phyloP scores from a whole-genome alignment of 1,284 basidiomycete genomes.

The Puccinia horiana region DNA sequence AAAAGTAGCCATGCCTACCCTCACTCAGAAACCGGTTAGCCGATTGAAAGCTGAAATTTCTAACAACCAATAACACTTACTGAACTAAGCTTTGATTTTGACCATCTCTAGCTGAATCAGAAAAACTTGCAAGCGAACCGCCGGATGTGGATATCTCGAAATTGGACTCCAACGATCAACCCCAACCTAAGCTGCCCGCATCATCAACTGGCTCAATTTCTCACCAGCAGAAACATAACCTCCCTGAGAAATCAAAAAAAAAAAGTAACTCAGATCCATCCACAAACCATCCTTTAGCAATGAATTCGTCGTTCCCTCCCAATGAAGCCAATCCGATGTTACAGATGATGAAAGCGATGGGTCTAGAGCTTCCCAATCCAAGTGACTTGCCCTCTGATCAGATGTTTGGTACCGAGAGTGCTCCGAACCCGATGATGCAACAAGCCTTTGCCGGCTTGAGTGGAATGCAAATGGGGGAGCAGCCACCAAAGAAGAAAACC shows the following conservation, averaged over 20 bases:
- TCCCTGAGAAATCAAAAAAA: not conserved
- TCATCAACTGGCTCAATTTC: conserved; percentile 16
- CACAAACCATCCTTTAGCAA: not conserved
- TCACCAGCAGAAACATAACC: not conserved
- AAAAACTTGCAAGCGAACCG: conserved; percentile 15
- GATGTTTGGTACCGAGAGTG: conserved; percentile 8
- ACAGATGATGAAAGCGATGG: conserved; percentile 49
- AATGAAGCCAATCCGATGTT: conserved; percentile 28
- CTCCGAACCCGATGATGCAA: conserved; percentile 33
- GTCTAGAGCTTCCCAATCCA: conserved; percentile 36
- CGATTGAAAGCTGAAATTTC: not conserved
- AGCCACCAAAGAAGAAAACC: not conserved
- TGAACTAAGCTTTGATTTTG: not conserved
- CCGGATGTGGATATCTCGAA: conserved; percentile 47
- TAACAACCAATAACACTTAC: no score
- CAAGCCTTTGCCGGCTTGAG: conserved; percentile 26
- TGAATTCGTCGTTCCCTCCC: conserved; percentile 6
- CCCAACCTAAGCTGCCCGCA: not conserved
- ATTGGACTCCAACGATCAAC: conserved; percentile 16
- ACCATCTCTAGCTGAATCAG: not conserved
- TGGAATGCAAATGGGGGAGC: conserved; percentile 22
- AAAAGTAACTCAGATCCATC: not conserved
- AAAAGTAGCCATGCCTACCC: conserved; percentile 34
- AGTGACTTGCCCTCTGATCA: not conserved
- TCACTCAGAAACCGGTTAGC: conserved; percentile 17